Base-by-base conservation (phyloP, 257 asterid genomes). In the Gardenia jasminoides region DNA sequence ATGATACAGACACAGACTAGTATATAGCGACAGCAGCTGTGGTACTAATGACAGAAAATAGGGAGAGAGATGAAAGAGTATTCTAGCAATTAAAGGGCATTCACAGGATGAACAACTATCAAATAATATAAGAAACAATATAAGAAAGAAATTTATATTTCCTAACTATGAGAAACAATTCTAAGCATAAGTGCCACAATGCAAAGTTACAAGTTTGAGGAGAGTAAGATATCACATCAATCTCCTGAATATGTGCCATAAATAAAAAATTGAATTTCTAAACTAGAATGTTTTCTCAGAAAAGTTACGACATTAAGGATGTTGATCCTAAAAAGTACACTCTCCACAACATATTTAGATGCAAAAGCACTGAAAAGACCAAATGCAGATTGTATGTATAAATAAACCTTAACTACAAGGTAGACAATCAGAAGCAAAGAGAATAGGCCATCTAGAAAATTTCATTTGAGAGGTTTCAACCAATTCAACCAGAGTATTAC, bases 81-180 rank as follows among this genome's bases (percentile, higher is more conserved):
- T n/a, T n/a, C n/a, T n/a, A n/a, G n/a, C n/a, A n/a, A n/a, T n/a
- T n/a, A n/a, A n/a, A n/a, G n/a, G n/a, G n/a, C n/a, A n/a, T n/a
- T n/a, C n/a, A n/a, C n/a, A n/a, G n/a, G n/a, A n/a, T n/a, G n/a
- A n/a, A n/a, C n/a, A n/a, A n/a, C n/a, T n/a, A n/a, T n/a, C n/a
- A n/a, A n/a, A n/a, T n/a, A n/a, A n/a, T n/a, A n/a, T n/a, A n/a
- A n/a, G n/a, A n/a, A n/a, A n/a, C 15, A 26, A 41, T 41, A 80
- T 73, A 84, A 70, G 67, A 67, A 82, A 75, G 67, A 78, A 24
- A 48, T 36, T 70, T 36, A 67, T 77, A 82, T 65, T 73, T 64
- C 43, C 68, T 46, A 28, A 76, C 13, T 8, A 80, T n/a, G 69
- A 47, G 64, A n/a, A n/a, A 33, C 19, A 77, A 28, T 72, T 73